A percentile compares a stretch with the other conserved stretches of the same genome.
phyloP scores from a whole-genome alignment of 2,329 filamentous ascomycete genomes.

The Aspergillus candidus region DNA sequence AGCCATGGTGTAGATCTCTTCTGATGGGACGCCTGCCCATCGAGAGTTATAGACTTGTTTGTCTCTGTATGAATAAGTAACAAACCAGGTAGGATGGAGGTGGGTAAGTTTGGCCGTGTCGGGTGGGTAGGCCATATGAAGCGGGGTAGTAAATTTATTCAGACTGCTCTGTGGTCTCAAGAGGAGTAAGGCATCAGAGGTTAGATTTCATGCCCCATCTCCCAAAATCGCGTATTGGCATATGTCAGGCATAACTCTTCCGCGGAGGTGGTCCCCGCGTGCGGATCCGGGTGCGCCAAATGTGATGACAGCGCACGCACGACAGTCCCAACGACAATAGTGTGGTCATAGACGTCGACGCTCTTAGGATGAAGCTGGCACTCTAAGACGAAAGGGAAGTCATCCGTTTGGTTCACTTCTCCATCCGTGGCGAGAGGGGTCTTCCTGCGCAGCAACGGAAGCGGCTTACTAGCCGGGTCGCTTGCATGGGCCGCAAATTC shows the following conservation, averaged over 20 bases:
- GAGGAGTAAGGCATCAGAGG: neutral
- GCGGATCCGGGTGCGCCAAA: neutral
- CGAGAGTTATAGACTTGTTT: too few species aligned
- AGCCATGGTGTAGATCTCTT: too few species aligned
- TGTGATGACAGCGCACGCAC: conserved; percentile 22
- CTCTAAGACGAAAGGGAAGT: conserved; percentile 38
- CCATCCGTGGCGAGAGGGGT: neutral
- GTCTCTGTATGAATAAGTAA: too few species aligned
- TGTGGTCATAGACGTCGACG: conserved; percentile 36
- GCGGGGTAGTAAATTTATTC: too few species aligned
- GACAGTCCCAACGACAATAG: conserved; percentile 35
- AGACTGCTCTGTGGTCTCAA: too few species aligned
- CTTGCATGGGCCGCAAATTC: conserved; percentile 20
- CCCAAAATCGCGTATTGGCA: conserved; percentile 40
- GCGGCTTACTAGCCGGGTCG: conserved; percentile 6
- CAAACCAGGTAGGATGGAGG: too few species aligned
- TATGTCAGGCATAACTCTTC: conserved; percentile 35
- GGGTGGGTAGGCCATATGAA: too few species aligned
- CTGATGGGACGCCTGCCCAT: too few species aligned
- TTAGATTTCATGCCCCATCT: conserved; percentile 32
- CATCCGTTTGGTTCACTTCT: conserved; percentile 1
- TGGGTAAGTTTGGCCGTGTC: too few species aligned
- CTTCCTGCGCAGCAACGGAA: conserved; percentile 25
- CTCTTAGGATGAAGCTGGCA: conserved; percentile 32
- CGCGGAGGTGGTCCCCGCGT: conserved; percentile 1